Percentiles rank a stretch among this genome's conserved stretches.
Conservation (phyloP, 805 yeast genomes). For the Candida chilensis region DNA sequence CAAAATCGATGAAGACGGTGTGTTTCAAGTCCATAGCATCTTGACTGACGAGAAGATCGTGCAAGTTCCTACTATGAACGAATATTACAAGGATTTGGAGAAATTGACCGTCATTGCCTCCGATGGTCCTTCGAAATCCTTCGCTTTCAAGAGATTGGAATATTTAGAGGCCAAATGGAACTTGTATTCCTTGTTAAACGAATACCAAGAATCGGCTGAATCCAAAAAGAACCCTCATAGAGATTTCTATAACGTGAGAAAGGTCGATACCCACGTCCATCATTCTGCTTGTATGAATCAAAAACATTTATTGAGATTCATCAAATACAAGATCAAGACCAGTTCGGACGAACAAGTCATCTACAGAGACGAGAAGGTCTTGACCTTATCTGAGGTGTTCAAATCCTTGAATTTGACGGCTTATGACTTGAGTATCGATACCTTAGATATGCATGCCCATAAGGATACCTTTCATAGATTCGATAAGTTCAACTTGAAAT, state of each 20-base stretch:
- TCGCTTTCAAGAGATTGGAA: constrained; percentile 89
- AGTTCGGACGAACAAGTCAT: constrained; percentile 85
- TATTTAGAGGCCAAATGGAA: constrained; percentile 97
- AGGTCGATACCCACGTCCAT: constrained; percentile 97
- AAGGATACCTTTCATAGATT: constrained; percentile 96
- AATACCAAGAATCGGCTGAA: constrained; percentile 85
- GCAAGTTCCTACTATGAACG: constrained; percentile 73
- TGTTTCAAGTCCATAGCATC: constrained; percentile 49
- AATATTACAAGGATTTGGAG: constrained; percentile 79
- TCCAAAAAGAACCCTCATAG: constrained; percentile 93
- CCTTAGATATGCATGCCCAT: constrained; percentile 99
- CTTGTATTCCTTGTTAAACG: constrained; percentile 77
- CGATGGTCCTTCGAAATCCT: constrained; percentile 95
- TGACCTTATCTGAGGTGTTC: constrained; percentile 85
- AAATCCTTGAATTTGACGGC: constrained; percentile 86
- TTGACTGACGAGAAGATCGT: constrained; percentile 27
- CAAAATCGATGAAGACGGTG: constrained; percentile 51
- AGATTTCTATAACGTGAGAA: constrained; percentile 93
- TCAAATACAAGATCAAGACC: constrained; percentile 88
- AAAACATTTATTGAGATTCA: constrained; percentile 88
- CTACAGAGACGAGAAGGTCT: constrained; percentile 81
- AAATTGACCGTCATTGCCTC: constrained; percentile 65
- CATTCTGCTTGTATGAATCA: constrained; percentile 99
- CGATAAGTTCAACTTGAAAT: constrained; percentile 93
- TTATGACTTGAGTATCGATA: constrained; percentile 91